Conservation (phyloP, 2,329 filamentous ascomycete species). For the Hyphodiscus sp. region DNA sequence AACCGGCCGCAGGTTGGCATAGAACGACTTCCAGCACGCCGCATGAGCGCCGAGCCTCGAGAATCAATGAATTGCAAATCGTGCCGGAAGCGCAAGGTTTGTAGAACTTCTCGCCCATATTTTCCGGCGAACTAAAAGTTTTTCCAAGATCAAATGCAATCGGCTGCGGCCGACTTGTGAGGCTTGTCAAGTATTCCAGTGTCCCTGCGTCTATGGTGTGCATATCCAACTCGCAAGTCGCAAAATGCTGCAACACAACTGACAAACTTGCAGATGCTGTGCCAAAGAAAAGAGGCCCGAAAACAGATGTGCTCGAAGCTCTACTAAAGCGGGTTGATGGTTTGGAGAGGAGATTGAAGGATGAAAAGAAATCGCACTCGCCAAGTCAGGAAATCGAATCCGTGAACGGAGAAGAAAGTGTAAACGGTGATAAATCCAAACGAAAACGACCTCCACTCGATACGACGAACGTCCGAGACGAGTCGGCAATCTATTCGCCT, state of each 20-base stretch:
- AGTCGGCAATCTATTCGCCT: conserved; percentile 40
- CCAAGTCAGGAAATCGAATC: conserved; percentile 18
- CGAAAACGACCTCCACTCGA: conserved; percentile 34
- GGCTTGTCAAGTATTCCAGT: conserved; percentile 84
- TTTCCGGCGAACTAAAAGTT: conserved; percentile 17
- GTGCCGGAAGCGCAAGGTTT: conserved; percentile 84
- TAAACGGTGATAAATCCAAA: conserved; percentile 31
- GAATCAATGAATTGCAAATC: conserved; percentile 97
- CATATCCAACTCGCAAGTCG: conserved; percentile 39
- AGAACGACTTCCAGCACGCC: conserved; percentile 29
- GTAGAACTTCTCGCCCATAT: conserved; percentile 20
- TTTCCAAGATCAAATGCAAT: conserved; percentile 79
- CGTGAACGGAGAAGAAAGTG: conserved; percentile 17
- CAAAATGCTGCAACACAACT: not conserved
- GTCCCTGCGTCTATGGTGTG: conserved; percentile 80
- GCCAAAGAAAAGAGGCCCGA: conserved; percentile 83
- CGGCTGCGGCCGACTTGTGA: conserved; percentile 78
- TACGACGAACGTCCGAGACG: conserved; percentile 30
- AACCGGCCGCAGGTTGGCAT: conserved; percentile 30
- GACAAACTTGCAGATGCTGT: conserved; percentile 59
- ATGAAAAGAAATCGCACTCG: conserved; percentile 46
- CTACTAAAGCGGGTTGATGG: conserved; percentile 80
- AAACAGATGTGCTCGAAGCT: conserved; percentile 83
- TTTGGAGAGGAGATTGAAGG: conserved; percentile 71
- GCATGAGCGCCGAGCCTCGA: conserved; percentile 51